Conservation (phyloP, 768 basidiomycete genomes). For the Rhizopogon vulgaris region DNA sequence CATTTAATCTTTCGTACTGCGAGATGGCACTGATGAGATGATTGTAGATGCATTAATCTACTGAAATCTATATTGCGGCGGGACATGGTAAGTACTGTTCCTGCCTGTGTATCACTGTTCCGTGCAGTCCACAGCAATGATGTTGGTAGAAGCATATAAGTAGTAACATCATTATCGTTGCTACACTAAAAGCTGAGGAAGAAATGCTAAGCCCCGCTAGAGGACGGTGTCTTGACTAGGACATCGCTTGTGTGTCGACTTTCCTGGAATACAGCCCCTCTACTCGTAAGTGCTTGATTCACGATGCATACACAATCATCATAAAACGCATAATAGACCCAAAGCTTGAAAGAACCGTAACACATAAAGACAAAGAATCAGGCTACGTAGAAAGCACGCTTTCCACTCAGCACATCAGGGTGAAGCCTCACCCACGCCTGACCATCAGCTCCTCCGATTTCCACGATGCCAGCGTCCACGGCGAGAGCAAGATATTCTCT, state of each 20-base stretch:
- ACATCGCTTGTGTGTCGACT: slow-evolving; percentile 56
- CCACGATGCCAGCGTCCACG: slow-evolving; percentile 31
- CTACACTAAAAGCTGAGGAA: too few relatives aligned
- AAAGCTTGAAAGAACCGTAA: not conserved
- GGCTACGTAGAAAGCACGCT: not conserved
- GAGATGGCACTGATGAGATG: too few relatives aligned
- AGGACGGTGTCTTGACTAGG: slow-evolving; percentile 36
- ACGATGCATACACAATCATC: slow-evolving; percentile 8
- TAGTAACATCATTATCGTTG: too few relatives aligned
- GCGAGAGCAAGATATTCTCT: slow-evolving; percentile 36
- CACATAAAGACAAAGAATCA: not conserved
- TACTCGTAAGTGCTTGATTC: slow-evolving; percentile 14
- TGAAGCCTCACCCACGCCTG: slow-evolving; percentile 25
- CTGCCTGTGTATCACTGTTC: too few relatives aligned
- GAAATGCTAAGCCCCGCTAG: too few relatives aligned
- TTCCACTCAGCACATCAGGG: not conserved
- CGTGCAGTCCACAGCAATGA: too few relatives aligned
- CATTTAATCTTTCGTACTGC: too few relatives aligned
- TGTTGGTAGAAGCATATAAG: too few relatives aligned
- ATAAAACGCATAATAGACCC: not conserved
- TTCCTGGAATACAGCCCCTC: slow-evolving; percentile 31
- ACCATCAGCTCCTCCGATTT: slow-evolving; percentile 33
- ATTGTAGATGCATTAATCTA: too few relatives aligned
- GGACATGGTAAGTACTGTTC: too few relatives aligned
- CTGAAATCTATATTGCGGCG: too few relatives aligned